Base-by-base conservation (phyloP, 1,284 basidiomycete species). In the Fomes fomentarius region DNA sequence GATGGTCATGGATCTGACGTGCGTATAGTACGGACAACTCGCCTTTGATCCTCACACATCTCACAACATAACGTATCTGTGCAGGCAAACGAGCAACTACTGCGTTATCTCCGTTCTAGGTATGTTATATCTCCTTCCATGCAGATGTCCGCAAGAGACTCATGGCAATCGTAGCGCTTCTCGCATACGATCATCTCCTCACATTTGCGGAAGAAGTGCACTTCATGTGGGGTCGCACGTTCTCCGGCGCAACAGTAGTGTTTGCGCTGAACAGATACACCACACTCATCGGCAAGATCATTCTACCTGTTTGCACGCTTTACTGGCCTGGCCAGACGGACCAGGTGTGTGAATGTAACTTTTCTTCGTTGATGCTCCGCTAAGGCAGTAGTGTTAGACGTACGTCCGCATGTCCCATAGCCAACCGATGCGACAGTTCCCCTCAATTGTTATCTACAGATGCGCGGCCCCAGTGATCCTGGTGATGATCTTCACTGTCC, bases 211-310 rank as follows among this genome's bases (percentile, higher is more conserved):
- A 50, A 8, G 61, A 65, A 33, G 34, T 64, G 7, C 45, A 48
- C 12, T 57, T 57, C 38, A 51, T 61, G 19, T 65, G 59, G 65
- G 33, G 40, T 15, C 59, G 56, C 26, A 59, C 48, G 33, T 58
- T 62, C 48, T 60, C 58, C 24, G 56, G 57, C 7, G 60, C 61
- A 9, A 58, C 62, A 6, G 54, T 60, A 1, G 33, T 64, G 30
- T 65, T 63, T 50, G 39, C 56, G 17, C 41, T 63, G 11, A 64
- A 63, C 51, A 59, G 58, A 30, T 67, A 63, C 28, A 57, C 52
- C 39, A 60, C 56, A 4, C 24, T 66, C 19, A 28, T 58, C 17
- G 47, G 55, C 50, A 57, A 60, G 17, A 45, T 61, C 4, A 31
- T 55, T 12, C 50, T 61, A 10, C 45, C 58, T 22, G 47, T 65